Conservation (phyloP, 495 filamentous ascomycete genomes). For the Hypoxylon fragiforme region DNA sequence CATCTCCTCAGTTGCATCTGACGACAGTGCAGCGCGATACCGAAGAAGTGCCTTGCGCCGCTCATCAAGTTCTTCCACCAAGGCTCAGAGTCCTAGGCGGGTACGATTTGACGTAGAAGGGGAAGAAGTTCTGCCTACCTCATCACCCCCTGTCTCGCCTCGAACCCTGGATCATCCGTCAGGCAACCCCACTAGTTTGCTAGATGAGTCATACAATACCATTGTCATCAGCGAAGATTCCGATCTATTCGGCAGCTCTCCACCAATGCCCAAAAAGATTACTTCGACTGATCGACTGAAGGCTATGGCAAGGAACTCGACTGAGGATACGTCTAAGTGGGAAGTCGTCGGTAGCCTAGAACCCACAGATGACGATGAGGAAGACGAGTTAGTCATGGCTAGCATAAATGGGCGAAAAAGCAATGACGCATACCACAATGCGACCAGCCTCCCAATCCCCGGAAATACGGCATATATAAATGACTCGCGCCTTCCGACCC, state of each 20-base stretch:
- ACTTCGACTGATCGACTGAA: constrained; percentile 51
- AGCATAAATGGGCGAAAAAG: constrained; percentile 25
- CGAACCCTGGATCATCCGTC: constrained; percentile 18
- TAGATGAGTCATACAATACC: constrained; percentile 35
- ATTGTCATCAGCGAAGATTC: constrained; percentile 33
- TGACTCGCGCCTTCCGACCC: constrained; percentile 19
- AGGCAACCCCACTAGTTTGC: constrained; percentile 28
- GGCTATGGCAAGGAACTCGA: constrained; percentile 47
- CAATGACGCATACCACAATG: constrained; percentile 9
- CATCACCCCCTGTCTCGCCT: constrained; percentile 44
- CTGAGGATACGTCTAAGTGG: constrained; percentile 49
- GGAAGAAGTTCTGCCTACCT: constrained; percentile 55
- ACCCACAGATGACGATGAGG: constrained; percentile 39
- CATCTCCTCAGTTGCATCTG: constrained; percentile 47
- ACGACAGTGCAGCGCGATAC: constrained; percentile 42
- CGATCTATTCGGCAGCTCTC: constrained; percentile 44
- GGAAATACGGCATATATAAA: constrained; percentile 23
- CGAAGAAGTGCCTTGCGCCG: constrained; percentile 56
- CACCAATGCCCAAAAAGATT: constrained; percentile 48
- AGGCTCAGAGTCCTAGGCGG: constrained; percentile 51
- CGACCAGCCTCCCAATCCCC: not conserved
- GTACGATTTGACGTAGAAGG: constrained; percentile 59
- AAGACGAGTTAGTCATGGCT: constrained; percentile 38
- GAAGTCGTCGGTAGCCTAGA: constrained; percentile 43
- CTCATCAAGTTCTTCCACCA: constrained; percentile 47